A percentile compares a stretch with the other conserved stretches of the same genome.
phyloP scores from a whole-genome alignment of 2,329 filamentous ascomycete genomes.

The Colletotrichum nymphaeae region DNA sequence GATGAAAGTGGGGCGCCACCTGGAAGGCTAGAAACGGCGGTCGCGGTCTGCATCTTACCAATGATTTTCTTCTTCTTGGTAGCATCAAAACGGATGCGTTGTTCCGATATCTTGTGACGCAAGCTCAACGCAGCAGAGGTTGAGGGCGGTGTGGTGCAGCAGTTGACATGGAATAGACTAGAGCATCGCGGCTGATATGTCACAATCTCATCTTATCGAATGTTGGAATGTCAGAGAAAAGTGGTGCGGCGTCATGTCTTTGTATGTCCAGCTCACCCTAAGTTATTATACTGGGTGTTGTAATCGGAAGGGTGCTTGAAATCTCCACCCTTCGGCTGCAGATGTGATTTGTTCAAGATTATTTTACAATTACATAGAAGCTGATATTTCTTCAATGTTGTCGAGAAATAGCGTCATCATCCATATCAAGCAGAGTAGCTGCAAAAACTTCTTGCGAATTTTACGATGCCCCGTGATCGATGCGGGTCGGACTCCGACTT shows the following conservation, averaged over 20 bases:
- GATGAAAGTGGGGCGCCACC: not conserved
- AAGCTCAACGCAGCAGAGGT: not conserved
- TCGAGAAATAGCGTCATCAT: too few relatives aligned
- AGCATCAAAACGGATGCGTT: not conserved
- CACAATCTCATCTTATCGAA: not conserved
- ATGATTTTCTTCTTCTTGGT: not conserved
- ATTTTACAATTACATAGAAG: too few relatives aligned
- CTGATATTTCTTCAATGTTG: too few relatives aligned
- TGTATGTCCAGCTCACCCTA: too few relatives aligned
- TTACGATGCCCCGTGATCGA: not conserved
- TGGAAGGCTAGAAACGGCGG: conserved; percentile 4
- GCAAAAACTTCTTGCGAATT: not conserved
- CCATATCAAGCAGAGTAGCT: too few relatives aligned
- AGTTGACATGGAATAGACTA: not conserved
- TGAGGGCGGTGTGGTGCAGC: not conserved
- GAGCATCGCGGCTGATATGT: not conserved
- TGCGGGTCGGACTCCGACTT: conserved; percentile 25
- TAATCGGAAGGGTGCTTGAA: too few relatives aligned
- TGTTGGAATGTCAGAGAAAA: not conserved
- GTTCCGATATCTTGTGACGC: not conserved
- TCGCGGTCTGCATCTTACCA: not conserved
- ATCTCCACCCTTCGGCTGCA: too few relatives aligned
- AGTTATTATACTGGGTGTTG: too few relatives aligned
- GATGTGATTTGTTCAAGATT: too few relatives aligned
- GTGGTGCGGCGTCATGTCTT: not conserved